A percentile compares a stretch with the other conserved stretches of the same genome.
Conservation (phyloP, 1,139 yeast species). For the Candida sp. region DNA sequence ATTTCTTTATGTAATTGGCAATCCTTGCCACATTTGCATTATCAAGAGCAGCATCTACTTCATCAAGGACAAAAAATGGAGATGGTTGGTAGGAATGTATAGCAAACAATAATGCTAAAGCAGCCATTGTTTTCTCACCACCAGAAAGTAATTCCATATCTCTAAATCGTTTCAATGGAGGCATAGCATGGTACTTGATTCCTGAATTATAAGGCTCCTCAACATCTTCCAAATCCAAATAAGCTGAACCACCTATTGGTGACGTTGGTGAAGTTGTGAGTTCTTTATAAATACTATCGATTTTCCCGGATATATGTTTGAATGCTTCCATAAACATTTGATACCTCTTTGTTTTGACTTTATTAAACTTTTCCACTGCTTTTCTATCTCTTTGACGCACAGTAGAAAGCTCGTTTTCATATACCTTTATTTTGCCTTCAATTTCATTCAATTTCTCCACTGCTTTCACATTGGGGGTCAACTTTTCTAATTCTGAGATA, state of each 20-base stretch:
- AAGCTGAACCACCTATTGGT: constrained; percentile 91
- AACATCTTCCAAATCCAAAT: constrained; percentile 80
- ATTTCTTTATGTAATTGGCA: constrained; percentile 76
- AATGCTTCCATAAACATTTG: constrained; percentile 69
- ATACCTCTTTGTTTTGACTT: constrained; percentile 57
- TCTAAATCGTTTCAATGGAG: constrained; percentile 90
- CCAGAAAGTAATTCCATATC: constrained; percentile 95
- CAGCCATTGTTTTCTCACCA: constrained; percentile 97
- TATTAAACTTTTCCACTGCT: constrained; percentile 55
- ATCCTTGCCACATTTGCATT: constrained; percentile 81
- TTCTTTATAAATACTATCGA: constrained; percentile 85
- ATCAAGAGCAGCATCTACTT: constrained; percentile 96
- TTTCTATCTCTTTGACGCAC: constrained; percentile 63
- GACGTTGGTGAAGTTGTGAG: constrained; percentile 67
- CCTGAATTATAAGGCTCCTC: constrained; percentile 88
- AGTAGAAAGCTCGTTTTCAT: constrained; percentile 62
- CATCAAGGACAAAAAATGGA: constrained; percentile 94
- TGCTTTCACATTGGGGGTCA: constrained; percentile 83
- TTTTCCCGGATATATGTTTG: constrained; percentile 66
- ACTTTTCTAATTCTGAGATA: constrained; percentile 48
- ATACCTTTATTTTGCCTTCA: constrained; percentile 53
- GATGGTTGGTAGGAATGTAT: constrained; percentile 90
- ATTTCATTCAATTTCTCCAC: constrained; percentile 72
- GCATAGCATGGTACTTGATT: constrained; percentile 90
- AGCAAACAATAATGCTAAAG: constrained; percentile 87